Evolutionary conservation across 352 stramenopile species (phyloP).

Genomic region (Salisapilia sapeloensis): DNA sequence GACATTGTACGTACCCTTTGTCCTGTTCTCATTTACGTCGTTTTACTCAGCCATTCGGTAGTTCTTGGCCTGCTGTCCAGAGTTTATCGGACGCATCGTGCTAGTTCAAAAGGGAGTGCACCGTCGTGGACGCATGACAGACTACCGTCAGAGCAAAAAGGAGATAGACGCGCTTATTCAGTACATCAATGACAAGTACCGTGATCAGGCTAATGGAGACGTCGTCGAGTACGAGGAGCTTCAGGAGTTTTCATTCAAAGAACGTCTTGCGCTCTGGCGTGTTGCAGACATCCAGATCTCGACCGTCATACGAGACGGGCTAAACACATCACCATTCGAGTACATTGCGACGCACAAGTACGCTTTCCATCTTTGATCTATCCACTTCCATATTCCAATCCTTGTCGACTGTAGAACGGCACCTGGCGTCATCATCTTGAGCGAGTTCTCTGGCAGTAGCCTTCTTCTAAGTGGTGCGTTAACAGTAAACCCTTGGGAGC

Average conservation of each 20-base stretch:
- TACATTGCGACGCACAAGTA: slow-evolving; percentile 70
- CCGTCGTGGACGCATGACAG: slow-evolving; percentile 71
- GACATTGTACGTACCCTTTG: slow-evolving; percentile 21
- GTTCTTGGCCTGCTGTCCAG: slow-evolving; percentile 79
- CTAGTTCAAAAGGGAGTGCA: slow-evolving; percentile 72
- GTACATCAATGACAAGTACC: slow-evolving; percentile 86
- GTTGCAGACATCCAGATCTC: slow-evolving; percentile 63
- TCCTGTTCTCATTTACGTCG: not conserved
- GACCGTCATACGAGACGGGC: slow-evolving; percentile 49
- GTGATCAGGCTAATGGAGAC: slow-evolving; percentile 17
- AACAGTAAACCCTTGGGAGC: slow-evolving; percentile 96
- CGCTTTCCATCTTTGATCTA: not conserved
- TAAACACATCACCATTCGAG: slow-evolving; percentile 74
- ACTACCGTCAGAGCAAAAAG: slow-evolving; percentile 90
- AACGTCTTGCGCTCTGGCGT: slow-evolving; percentile 59
- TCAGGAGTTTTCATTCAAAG: slow-evolving; percentile 42
- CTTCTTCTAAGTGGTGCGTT: slow-evolving; percentile 90
- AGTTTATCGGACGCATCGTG: slow-evolving; percentile 71
- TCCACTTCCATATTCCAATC: not conserved
- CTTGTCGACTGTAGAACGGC: slow-evolving; percentile 13
- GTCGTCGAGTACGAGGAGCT: slow-evolving; percentile 70
- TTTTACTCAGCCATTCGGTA: slow-evolving; percentile 3
- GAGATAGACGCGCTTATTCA: slow-evolving; percentile 84
- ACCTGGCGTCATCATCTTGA: slow-evolving; percentile 88
- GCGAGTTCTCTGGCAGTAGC: slow-evolving; percentile 93